Evolutionary conservation across 108 stramenopile species (phyloP).

Genomic region (Cyclotella cryptica): DNA sequence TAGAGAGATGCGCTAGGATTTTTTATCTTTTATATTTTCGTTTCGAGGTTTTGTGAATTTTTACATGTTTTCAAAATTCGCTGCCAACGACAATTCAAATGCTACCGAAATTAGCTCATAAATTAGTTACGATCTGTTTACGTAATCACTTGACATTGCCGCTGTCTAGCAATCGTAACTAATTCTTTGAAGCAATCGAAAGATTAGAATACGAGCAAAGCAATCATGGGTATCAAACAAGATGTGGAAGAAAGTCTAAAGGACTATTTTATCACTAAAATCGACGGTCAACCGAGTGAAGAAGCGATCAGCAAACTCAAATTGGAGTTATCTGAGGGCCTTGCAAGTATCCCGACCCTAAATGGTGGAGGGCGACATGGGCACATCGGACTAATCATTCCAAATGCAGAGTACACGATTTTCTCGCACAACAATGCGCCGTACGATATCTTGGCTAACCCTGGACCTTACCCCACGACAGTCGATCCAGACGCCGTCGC

Average conservation of each 20-base stretch:
- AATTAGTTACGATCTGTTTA: no score
- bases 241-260: conserved; percentile 4
- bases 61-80: no score
- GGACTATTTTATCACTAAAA: conserved; percentile 5
- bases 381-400: not conserved
- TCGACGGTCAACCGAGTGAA: not conserved
- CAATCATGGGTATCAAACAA: conserved; percentile 5
- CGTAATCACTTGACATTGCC: no score
- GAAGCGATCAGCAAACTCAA: not conserved
- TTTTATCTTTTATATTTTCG: no score
- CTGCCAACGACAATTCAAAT: no score
- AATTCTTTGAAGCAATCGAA: no score
- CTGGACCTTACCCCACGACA: conserved; percentile 5
- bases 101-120: no score
- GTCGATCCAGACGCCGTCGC: not conserved
- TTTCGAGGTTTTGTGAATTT: no score
- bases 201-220: not conserved
- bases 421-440: not conserved
- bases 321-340: not conserved
- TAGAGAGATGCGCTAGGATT: no score
- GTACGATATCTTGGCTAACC: not conserved
- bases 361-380: not conserved
- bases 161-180: no score
- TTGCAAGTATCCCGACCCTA: not conserved
- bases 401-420: not conserved